Conservation (phyloP, 768 basidiomycete genomes). For the Termitomyces eurrhizus region DNA sequence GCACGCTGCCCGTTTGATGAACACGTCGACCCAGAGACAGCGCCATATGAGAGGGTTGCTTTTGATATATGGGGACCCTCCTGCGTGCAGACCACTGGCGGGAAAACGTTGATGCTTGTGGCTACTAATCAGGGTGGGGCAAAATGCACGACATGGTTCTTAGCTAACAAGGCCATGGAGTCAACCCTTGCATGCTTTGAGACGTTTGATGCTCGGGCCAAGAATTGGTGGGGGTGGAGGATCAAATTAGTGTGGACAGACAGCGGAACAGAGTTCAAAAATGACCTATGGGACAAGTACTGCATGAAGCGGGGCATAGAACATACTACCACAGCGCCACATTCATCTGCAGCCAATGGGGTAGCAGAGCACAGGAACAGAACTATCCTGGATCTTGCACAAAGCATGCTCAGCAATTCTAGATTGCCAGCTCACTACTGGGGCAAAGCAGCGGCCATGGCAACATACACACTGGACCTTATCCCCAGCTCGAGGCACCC, state of each 20-base stretch:
- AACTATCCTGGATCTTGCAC: neutral
- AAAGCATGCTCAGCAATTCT: neutral
- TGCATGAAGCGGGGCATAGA: neutral
- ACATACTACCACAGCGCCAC: neutral
- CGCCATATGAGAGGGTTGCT: too few species aligned
- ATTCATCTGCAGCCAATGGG: neutral
- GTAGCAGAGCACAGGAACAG: neutral
- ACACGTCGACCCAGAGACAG: too few species aligned
- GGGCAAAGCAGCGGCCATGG: neutral
- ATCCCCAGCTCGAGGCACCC: neutral
- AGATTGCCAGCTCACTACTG: neutral
- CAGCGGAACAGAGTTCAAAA: neutral
- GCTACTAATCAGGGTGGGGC: neutral
- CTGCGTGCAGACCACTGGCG: neutral
- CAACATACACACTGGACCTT: neutral
- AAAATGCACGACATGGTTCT: neutral
- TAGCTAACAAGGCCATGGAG: neutral
- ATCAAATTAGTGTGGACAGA: neutral
- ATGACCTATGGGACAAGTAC: neutral
- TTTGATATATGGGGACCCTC: neutral
- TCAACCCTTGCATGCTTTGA: neutral
- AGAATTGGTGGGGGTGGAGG: neutral
- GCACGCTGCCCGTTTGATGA: too few species aligned
- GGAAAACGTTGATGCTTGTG: neutral
- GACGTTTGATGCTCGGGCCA: neutral